phyloP scores from a whole-genome alignment of 768 basidiomycete genomes.

The Boletales sp. region DNA sequence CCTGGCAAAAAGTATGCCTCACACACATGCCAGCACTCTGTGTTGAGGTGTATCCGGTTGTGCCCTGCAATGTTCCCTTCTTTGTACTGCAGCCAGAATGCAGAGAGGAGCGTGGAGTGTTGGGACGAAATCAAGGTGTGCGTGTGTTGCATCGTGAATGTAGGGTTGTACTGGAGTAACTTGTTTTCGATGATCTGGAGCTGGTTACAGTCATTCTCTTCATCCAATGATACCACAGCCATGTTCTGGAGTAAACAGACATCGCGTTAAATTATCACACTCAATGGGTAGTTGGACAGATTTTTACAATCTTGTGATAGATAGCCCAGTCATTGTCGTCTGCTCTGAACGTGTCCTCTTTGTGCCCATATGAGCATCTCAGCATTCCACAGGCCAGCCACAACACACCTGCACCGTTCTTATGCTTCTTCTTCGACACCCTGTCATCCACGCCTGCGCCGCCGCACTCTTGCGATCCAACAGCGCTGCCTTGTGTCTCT shows the following conservation, averaged over 20 bases:
- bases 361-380: constrained; percentile 1
- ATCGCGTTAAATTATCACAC: background rate
- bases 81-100: constrained; percentile 78
- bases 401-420: constrained; percentile 67
- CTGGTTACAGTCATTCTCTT: constrained; percentile 78
- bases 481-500: constrained; percentile 73
- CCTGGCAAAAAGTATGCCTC: constrained; percentile 90
- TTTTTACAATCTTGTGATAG: constrained; percentile 91
- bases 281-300: constrained; percentile 15
- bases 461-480: constrained; percentile 92
- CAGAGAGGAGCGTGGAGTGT: constrained; percentile 79
- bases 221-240: constrained; percentile 72
- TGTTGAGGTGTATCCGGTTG: constrained; percentile 81
- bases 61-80: constrained; percentile 70
- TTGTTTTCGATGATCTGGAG: constrained; percentile 76
- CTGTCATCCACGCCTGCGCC: constrained; percentile 91
- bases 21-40: constrained; percentile 86
- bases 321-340: constrained; percentile 98
- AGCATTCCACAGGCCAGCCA: background rate
- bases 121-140: constrained; percentile 73
- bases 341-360: constrained; percentile 91
- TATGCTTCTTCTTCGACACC: constrained; percentile 80
- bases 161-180: constrained; percentile 78
- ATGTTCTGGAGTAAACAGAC: constrained; percentile 49
- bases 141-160: constrained; percentile 79